A percentile compares a stretch with the other conserved stretches of the same genome.
Conservation (phyloP, 345 rosid genomes). For the Sisymbrium altissimum region DNA sequence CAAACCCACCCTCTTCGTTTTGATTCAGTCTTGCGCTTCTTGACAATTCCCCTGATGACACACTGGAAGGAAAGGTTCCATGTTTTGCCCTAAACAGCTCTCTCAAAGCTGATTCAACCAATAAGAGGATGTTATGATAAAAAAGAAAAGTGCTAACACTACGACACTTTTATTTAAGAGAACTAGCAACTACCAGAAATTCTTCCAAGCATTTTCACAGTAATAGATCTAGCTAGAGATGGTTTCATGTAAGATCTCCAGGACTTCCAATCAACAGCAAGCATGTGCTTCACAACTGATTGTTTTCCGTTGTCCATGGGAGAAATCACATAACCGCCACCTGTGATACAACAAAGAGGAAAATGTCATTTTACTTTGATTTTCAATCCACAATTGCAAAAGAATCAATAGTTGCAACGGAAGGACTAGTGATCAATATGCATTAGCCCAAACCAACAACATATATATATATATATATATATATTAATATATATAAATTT, state of each 20-base stretch:
- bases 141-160: not conserved
- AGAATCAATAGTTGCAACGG: not conserved
- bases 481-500: too few relatives aligned
- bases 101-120: slow-evolving; percentile 60
- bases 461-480: too few relatives aligned
- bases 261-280: slow-evolving; percentile 91
- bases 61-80: slow-evolving; percentile 56
- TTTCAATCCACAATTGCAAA: not conserved
- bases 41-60: slow-evolving; percentile 67
- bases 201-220: slow-evolving; percentile 86
- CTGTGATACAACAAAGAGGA: slow-evolving; percentile 40
- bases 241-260: slow-evolving; percentile 80
- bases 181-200: slow-evolving; percentile 60
- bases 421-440: slow-evolving; percentile 4
- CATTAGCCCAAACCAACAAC: not conserved
- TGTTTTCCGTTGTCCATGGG: slow-evolving; percentile 69
- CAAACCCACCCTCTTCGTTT: slow-evolving; percentile 36
- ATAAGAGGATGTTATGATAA: slow-evolving; percentile 4
- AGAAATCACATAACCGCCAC: slow-evolving; percentile 93
- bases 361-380: slow-evolving; percentile 8
- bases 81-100: slow-evolving; percentile 73
- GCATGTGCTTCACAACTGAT: slow-evolving; percentile 94
- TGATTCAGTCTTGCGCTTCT: slow-evolving; percentile 41
- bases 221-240: slow-evolving; percentile 70
- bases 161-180: slow-evolving; percentile 7